Percentiles rank a stretch among this genome's conserved stretches.
These are phyloP conservation scores for Shiraia bambusicola DNA, from an alignment of 2,329 filamentous ascomycete species.

Conservation along the genomic window DNA sequence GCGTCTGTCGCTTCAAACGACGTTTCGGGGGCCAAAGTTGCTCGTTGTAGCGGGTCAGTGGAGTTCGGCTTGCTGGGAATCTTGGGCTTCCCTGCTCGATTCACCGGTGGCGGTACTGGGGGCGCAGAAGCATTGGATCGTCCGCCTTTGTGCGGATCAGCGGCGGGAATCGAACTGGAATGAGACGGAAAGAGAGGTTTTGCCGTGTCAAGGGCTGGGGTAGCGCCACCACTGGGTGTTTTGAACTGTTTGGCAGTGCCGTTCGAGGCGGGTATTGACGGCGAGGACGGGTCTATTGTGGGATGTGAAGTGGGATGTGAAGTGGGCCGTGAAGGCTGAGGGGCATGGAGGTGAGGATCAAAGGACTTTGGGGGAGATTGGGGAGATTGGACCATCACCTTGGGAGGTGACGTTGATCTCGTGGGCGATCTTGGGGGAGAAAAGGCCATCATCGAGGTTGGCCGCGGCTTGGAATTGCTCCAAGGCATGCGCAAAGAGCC, in stretches of 20 bases:
- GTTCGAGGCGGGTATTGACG: constrained; percentile 11
- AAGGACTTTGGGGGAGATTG: constrained; percentile 62
- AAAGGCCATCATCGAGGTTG: constrained; percentile 53
- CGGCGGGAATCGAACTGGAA: constrained; percentile 13
- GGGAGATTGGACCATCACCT: constrained; percentile 69
- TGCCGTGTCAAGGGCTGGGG: constrained; percentile 45
- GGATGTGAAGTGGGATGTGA: constrained; percentile 30
- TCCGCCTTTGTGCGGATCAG: constrained; percentile 36
- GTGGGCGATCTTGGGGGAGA: constrained; percentile 50
- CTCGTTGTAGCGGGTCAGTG: constrained; percentile 22
- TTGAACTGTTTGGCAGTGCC: constrained; percentile 39
- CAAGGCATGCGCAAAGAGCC: constrained; percentile 40
- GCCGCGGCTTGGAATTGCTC: constrained; percentile 43
- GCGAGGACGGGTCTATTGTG: constrained; percentile 27
- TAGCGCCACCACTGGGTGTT: constrained; percentile 44
- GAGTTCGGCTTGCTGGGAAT: constrained; percentile 54
- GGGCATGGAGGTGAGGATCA: constrained; percentile 34
- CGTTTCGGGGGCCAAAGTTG: constrained; percentile 43
- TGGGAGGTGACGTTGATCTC: constrained; percentile 60
- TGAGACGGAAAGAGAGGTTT: constrained; percentile 31
- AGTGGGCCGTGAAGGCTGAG: constrained; percentile 32
- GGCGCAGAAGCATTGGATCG: constrained; percentile 45
- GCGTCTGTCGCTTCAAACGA: constrained; percentile 51
- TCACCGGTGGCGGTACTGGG: constrained; percentile 68
- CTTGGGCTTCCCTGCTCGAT: constrained; percentile 77